Evolutionary conservation across 495 filamentous ascomycete species (phyloP), one percentile per base, ranked within the genome.

Genomic region (Trypethelium eluteriae): DNA sequence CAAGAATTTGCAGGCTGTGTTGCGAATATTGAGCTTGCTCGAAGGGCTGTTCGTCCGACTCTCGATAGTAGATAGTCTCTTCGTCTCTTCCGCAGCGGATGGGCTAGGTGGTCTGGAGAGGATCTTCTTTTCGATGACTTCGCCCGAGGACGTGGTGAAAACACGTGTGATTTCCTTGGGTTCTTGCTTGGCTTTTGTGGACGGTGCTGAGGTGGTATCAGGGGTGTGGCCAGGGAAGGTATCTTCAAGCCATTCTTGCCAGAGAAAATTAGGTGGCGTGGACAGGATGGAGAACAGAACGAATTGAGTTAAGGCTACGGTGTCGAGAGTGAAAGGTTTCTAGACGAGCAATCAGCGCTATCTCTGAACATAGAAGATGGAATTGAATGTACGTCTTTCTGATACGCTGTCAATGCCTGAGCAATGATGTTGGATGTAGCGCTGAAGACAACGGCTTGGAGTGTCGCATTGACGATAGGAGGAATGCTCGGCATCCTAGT

Each of bases 181-280:
- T 49, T 76, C 70, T 56, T 68, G 67, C 32, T 67, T 63, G 57
- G 44, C 49, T 35, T 63, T 59, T 64, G 53, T 66, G 66, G 12
- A 63, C 41, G 56, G n/a, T 49, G 46, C 25, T 25, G 25, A 25
- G 25, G 70, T 11, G 7, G 62, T 59, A 57, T 34, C 25, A 39
- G 67, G 39, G 9, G 70, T 70, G 38, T 78, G 77, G 11, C 80
- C 82, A 4, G 86, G 85, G 68, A 82, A 86, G 0, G 68, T 71
- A 36, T 75, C 68, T 72, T 89, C 86, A 57, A 89, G 78, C 69
- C 73, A 82, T 68, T 74, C 79, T 74, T 90, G 92, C 92, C 92
- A 98, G 70, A 89, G 77, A 76, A 91, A 89, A 78, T 98, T 98
- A 32, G 89, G 88, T 3, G 94, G 93, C 16, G 88, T 86, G 71